Evolutionary conservation across 306 rosid species (phyloP).

Genomic region (Prinsepia uniflora): DNA sequence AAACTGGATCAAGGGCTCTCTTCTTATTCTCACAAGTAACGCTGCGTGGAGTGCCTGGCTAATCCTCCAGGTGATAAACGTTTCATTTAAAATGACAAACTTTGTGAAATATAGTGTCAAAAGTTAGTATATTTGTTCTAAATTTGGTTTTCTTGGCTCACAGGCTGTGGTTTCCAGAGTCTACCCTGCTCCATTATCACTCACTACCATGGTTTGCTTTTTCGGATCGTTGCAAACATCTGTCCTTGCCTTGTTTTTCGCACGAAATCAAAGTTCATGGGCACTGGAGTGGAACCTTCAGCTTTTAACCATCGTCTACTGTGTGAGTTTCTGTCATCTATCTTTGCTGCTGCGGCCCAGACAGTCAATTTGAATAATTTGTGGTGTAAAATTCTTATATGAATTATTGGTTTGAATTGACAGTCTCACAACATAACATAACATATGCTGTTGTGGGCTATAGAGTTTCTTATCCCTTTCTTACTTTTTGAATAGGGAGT

Average conservation of each 20-base stretch:
- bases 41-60: slow-evolving; percentile 39
- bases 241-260: slow-evolving; percentile 29
- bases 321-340: slow-evolving; percentile 13
- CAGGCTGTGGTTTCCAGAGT: slow-evolving; percentile 31
- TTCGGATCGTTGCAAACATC: slow-evolving; percentile 35
- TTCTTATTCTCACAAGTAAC: slow-evolving; percentile 27
- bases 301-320: slow-evolving; percentile 33
- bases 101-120: not conserved
- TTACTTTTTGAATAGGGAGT: slow-evolving; percentile 23
- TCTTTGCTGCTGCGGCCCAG: too few species aligned
- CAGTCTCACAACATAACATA: not conserved
- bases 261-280: slow-evolving; percentile 27
- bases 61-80: slow-evolving; percentile 39
- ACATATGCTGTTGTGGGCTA: not conserved
- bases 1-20: slow-evolving; percentile 39
- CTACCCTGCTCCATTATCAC: slow-evolving; percentile 28
- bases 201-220: slow-evolving; percentile 31
- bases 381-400: not conserved
- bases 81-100: not conserved
- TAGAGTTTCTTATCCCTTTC: too few species aligned
- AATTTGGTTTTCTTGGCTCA: not conserved
- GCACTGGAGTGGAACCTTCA: slow-evolving; percentile 33
- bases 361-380: not conserved
- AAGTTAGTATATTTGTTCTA: not conserved
- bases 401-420: too few species aligned